phyloP scores from a whole-genome alignment of 495 filamentous ascomycete species.

The Cryomyces minteri region DNA sequence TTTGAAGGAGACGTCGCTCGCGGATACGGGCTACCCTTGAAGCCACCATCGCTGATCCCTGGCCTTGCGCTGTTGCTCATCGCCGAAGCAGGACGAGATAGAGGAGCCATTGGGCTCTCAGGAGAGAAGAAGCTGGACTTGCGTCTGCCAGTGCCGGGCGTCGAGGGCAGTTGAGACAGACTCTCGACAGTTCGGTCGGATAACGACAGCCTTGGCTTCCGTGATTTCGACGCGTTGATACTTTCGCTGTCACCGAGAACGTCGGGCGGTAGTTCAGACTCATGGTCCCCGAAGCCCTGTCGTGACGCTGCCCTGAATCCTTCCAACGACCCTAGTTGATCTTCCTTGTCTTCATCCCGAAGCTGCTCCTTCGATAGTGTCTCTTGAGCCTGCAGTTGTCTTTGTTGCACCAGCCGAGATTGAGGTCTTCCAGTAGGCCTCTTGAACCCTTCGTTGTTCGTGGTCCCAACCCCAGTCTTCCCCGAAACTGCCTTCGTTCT shows the following conservation, averaged over 20 bases:
- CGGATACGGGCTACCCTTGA: constrained; percentile 12
- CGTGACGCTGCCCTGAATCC: constrained; percentile 12
- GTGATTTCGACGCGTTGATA: constrained; percentile 5
- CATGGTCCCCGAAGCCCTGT: constrained; percentile 9
- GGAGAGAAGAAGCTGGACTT: constrained; percentile 42
- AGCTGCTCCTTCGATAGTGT: background rate
- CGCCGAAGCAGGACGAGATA: constrained; percentile 34
- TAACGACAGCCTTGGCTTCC: constrained; percentile 31
- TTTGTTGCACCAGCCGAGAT: constrained; percentile 2
- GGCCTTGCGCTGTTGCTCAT: constrained; percentile 28
- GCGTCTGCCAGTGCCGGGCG: constrained; percentile 36
- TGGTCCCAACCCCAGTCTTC: background rate
- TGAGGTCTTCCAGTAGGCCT: constrained; percentile 12
- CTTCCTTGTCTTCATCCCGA: constrained; percentile 6
- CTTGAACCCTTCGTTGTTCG: constrained; percentile 3
- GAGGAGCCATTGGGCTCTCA: constrained; percentile 36
- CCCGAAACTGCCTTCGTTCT: background rate
- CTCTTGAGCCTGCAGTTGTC: background rate
- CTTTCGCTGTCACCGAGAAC: background rate
- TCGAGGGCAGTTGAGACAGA: constrained; percentile 41
- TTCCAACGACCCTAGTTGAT: constrained; percentile 11
- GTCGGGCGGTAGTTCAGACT: constrained; percentile 7
- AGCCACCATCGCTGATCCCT: constrained; percentile 30
- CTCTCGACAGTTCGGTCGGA: constrained; percentile 55
- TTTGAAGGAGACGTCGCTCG: constrained; percentile 19